These are phyloP conservation scores for Paragyromitra xinjiangensis DNA, from an alignment of 495 filamentous ascomycete species.

Conservation along the genomic window DNA sequence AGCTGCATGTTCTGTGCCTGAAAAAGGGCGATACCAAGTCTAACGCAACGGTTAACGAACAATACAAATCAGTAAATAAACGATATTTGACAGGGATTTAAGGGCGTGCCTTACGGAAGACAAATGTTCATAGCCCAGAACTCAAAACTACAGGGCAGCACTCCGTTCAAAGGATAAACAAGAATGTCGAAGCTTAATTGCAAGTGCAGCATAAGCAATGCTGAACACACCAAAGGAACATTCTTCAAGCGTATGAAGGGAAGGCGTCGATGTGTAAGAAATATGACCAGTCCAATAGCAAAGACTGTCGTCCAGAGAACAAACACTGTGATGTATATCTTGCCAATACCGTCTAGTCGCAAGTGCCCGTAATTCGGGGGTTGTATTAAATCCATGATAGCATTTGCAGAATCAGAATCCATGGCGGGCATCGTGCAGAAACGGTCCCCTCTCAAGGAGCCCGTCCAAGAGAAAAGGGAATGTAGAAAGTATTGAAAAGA, in stretches of 20 bases:
- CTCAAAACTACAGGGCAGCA: slow-evolving; percentile 50
- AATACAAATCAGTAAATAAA: slow-evolving; percentile 6
- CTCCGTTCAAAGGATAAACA: slow-evolving; percentile 50
- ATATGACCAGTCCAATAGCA: slow-evolving; percentile 34
- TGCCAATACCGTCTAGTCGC: slow-evolving; percentile 41
- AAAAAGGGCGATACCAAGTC: slow-evolving; percentile 55
- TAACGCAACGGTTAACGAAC: slow-evolving; percentile 13
- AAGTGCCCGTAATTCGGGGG: slow-evolving; percentile 47
- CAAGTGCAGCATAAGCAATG: slow-evolving; percentile 50
- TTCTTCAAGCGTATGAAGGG: slow-evolving; percentile 54
- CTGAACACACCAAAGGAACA: slow-evolving; percentile 51
- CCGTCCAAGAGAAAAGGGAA: slow-evolving; percentile 25
- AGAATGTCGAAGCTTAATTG: slow-evolving; percentile 55
- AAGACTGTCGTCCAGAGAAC: slow-evolving; percentile 44
- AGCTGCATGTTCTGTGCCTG: slow-evolving; percentile 57
- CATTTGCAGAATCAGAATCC: slow-evolving; percentile 13
- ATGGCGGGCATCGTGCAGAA: slow-evolving; percentile 7
- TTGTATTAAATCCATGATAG: slow-evolving; percentile 10
- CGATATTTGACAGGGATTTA: slow-evolving; percentile 11
- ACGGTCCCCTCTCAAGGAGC: slow-evolving; percentile 24
- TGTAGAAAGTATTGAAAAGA: slow-evolving; percentile 11
- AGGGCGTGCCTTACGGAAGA: slow-evolving; percentile 43
- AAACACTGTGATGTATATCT: slow-evolving; percentile 49
- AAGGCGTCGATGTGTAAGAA: slow-evolving; percentile 39
- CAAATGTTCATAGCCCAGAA: slow-evolving; percentile 55